These are phyloP conservation scores for Pouteria campechiana DNA, from an alignment of 179 eudicot species.

Conservation along the genomic window DNA sequence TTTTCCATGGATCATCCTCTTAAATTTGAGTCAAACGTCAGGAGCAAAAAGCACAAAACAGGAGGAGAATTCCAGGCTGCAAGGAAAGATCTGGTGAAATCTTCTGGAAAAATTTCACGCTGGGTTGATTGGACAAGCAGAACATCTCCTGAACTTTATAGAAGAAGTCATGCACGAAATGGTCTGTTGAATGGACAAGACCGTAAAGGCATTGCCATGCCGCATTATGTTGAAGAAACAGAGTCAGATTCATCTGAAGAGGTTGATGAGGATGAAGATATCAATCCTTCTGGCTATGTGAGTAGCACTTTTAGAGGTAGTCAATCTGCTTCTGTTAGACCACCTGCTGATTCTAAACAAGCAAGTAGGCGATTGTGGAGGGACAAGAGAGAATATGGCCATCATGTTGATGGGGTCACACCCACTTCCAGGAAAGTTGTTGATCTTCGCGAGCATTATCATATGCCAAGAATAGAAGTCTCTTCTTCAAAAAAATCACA, in stretches of 20 bases:
- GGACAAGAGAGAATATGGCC: constrained; percentile 21
- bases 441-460: constrained; percentile 26
- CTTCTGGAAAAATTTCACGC: too few relatives aligned
- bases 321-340: constrained; percentile 15
- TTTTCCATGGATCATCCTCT: constrained; percentile 24
- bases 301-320: constrained; percentile 23
- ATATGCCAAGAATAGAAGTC: constrained; percentile 16
- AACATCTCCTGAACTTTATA: constrained; percentile 23
- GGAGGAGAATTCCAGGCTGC: constrained; percentile 26
- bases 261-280: constrained; percentile 47
- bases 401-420: constrained; percentile 23
- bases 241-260: constrained; percentile 86
- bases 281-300: constrained; percentile 58
- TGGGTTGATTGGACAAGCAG: constrained; percentile 28
- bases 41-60: constrained; percentile 33
- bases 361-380: constrained; percentile 27
- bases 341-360: constrained; percentile 21
- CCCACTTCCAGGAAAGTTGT: constrained; percentile 21
- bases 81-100: too few relatives aligned
- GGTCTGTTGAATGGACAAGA: constrained; percentile 30
- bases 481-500: constrained; percentile 27
- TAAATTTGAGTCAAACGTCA: constrained; percentile 24
- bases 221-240: constrained; percentile 53
- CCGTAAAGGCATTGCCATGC: constrained; percentile 22
- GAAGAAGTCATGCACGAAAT: constrained; percentile 24